These are phyloP conservation scores for Trichoderma pleuroti DNA, from an alignment of 2,329 filamentous ascomycete genomes.

Conservation along the genomic window DNA sequence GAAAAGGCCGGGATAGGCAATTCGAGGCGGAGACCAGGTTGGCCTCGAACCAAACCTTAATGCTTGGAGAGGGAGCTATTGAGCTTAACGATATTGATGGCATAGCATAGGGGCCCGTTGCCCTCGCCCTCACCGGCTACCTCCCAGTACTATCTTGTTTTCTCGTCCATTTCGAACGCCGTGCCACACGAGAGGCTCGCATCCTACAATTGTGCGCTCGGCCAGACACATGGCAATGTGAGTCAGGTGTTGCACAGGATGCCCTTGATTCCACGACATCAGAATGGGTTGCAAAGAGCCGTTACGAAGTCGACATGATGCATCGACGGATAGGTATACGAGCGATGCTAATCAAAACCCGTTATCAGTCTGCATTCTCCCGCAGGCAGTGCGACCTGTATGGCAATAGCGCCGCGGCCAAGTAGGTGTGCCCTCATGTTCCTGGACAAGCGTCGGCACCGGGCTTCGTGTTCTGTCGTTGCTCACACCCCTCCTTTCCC, in stretches of 20 bases:
- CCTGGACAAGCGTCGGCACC: constrained; percentile 8
- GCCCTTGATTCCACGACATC: neutral
- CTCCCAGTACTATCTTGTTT: neutral
- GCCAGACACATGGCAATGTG: constrained; percentile 8
- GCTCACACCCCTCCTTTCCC: neutral
- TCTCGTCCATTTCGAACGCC: neutral
- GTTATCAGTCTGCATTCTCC: neutral
- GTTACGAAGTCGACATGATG: neutral
- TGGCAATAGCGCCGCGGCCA: neutral
- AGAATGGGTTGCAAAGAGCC: neutral
- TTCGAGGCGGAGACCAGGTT: neutral
- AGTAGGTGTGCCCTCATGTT: constrained; percentile 6
- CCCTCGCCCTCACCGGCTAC: neutral
- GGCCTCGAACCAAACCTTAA: constrained; percentile 12
- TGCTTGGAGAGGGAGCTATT: neutral
- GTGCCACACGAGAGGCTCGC: neutral
- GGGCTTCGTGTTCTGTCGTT: constrained; percentile 6
- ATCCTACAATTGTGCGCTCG: neutral
- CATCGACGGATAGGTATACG: neutral
- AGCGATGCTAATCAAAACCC: neutral
- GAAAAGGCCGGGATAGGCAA: constrained; percentile 11
- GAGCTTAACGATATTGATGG: neutral
- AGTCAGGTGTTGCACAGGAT: neutral
- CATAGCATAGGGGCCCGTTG: neutral
- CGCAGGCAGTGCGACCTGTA: neutral